These are phyloP conservation scores for Coccomyxa subellipsoidea DNA, from an alignment of 163 green algal genomes.

Conservation along the genomic window DNA sequence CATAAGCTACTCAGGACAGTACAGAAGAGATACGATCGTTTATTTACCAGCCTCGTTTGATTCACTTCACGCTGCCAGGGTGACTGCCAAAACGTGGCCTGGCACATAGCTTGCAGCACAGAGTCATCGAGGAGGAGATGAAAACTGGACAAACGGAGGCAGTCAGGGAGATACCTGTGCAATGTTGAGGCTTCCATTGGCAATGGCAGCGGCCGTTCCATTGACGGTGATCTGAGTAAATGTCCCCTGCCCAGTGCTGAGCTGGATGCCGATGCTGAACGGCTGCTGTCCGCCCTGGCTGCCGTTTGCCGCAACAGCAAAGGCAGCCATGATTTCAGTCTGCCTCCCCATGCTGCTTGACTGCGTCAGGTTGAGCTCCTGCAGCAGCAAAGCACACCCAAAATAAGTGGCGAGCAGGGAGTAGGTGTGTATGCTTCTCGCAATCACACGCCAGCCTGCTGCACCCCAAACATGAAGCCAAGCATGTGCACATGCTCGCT, in stretches of 20 bases:
- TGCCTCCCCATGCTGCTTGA: not conserved
- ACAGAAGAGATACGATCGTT: too few relatives aligned
- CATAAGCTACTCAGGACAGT: too few relatives aligned
- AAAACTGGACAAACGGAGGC: too few relatives aligned
- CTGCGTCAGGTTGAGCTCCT: not conserved
- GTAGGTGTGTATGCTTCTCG: too few relatives aligned
- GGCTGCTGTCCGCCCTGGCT: not conserved
- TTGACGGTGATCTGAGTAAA: not conserved
- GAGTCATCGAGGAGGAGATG: too few relatives aligned
- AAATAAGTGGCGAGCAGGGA: too few relatives aligned
- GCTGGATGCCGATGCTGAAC: constrained; percentile 7
- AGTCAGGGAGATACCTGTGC: not conserved
- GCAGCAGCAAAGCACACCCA: not conserved
- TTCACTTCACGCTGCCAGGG: too few relatives aligned
- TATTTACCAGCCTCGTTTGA: too few relatives aligned
- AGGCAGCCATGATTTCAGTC: not conserved
- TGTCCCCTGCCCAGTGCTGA: not conserved
- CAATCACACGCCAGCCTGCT: not conserved
- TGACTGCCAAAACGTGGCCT: too few relatives aligned
- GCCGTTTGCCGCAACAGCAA: not conserved
- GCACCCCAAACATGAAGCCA: too few relatives aligned
- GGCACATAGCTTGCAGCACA: too few relatives aligned
- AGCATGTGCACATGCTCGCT: too few relatives aligned
- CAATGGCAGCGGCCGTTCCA: not conserved
- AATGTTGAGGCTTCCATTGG: not conserved